Percentiles rank a stretch among this genome's conserved stretches.
Evolutionary conservation across 306 rosid species (phyloP).

Genomic region (Lagenaria siceraria): DNA sequence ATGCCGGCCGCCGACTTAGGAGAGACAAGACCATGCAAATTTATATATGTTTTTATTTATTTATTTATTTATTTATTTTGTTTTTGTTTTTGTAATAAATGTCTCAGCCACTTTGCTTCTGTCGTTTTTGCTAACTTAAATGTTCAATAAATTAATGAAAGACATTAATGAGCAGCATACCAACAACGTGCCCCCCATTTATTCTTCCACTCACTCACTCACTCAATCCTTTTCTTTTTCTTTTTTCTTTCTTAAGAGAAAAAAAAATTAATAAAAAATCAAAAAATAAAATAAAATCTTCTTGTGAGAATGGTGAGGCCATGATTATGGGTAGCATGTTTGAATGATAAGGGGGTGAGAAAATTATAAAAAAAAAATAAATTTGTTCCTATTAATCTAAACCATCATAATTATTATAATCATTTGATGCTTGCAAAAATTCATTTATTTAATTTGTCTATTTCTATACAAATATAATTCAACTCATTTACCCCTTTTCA

Average conservation of each 20-base stretch:
- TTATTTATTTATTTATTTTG: not conserved
- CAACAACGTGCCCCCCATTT: conserved; percentile 9
- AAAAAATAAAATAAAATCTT: not conserved
- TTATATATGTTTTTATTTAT: not conserved
- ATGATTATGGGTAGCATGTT: conserved; percentile 11
- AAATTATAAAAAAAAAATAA: not conserved
- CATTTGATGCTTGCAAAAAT: not conserved
- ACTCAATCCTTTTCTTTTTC: not conserved
- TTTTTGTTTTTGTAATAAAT: not conserved
- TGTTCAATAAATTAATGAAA: not conserved
- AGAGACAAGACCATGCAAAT: not conserved
- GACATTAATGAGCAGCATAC: conserved; percentile 4
- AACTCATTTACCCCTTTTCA: too few species aligned
- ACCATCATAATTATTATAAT: not conserved
- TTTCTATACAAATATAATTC: not conserved
- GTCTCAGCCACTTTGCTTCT: not conserved
- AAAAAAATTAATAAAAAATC: too few species aligned
- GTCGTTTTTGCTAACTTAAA: not conserved
- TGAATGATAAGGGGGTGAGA: not conserved
- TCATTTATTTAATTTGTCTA: not conserved
- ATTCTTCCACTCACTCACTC: not conserved
- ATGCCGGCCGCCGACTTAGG: conserved; percentile 3
- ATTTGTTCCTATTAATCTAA: not conserved
- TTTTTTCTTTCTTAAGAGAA: not conserved
- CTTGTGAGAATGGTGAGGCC: not conserved